Evolutionary conservation across 768 basidiomycete genomes (phyloP).

Genomic region (Rhodotorula graminis): DNA sequence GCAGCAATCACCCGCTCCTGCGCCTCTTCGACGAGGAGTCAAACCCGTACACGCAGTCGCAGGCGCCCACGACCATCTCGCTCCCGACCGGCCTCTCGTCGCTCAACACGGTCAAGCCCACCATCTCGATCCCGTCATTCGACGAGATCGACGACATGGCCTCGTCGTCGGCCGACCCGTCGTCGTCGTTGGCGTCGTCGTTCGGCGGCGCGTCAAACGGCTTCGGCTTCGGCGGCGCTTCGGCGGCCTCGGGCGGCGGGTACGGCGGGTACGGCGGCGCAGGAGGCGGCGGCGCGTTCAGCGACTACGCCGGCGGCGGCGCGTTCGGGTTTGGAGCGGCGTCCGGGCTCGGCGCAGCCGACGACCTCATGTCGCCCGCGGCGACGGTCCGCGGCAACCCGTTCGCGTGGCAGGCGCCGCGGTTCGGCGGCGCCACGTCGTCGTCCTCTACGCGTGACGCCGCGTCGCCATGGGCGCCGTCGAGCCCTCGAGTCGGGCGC

Average conservation of each 20-base stretch:
- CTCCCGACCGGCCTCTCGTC: constrained; percentile 23
- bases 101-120: constrained; percentile 31
- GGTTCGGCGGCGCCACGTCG: neutral
- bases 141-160: constrained; percentile 27
- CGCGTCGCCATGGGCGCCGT: neutral
- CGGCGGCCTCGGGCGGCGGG: neutral
- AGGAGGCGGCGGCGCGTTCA: too few species aligned
- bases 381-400: constrained; percentile 11
- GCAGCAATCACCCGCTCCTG: constrained; percentile 34
- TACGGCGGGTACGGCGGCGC: neutral
- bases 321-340: constrained; percentile 5
- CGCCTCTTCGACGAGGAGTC: constrained; percentile 40
- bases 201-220: neutral
- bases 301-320: neutral
- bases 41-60: constrained; percentile 43
- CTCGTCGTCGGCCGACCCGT: neutral
- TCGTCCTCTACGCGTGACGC: too few species aligned
- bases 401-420: constrained; percentile 2
- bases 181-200: neutral
- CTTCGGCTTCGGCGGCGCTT: constrained; percentile 9
- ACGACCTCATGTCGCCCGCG: constrained; percentile 24
- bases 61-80: constrained; percentile 54
- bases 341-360: neutral
- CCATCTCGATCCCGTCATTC: constrained; percentile 31
- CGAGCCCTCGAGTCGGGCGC: neutral